phyloP scores from a whole-genome alignment of 805 yeast genomes.

The Wickerhamiella cacticola region DNA sequence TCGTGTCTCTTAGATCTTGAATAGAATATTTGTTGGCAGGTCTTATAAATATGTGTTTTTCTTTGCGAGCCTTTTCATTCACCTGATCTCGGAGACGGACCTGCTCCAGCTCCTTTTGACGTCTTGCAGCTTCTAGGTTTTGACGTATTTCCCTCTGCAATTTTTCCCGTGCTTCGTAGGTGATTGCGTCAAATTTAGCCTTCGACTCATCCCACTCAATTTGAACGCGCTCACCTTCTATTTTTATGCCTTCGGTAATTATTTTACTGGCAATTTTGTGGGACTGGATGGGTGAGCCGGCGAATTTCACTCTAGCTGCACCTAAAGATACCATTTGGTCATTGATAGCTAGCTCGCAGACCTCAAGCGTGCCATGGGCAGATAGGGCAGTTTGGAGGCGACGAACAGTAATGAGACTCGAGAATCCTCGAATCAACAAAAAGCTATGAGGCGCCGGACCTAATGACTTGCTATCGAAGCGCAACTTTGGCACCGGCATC shows the following conservation, averaged over 20 bases:
- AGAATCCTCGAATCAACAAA: slow-evolving; percentile 5
- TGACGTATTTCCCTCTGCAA: not conserved
- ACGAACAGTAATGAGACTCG: slow-evolving; percentile 4
- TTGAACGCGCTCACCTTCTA: not conserved
- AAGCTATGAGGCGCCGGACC: slow-evolving; percentile 8
- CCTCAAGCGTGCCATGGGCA: slow-evolving; percentile 5
- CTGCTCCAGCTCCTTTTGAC: not conserved
- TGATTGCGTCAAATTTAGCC: not conserved
- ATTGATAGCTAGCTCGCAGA: slow-evolving; percentile 9
- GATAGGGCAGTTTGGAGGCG: slow-evolving; percentile 9
- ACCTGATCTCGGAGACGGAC: not conserved
- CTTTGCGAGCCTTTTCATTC: not conserved
- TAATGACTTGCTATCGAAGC: slow-evolving; percentile 7
- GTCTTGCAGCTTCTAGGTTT: not conserved
- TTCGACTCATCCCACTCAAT: slow-evolving; percentile 7
- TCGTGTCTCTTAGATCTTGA: not conserved
- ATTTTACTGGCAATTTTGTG: not conserved
- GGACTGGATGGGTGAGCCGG: not conserved
- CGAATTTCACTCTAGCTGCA: slow-evolving; percentile 5
- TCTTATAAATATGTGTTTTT: not conserved
- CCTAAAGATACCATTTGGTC: slow-evolving; percentile 5
- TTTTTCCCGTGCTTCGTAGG: not conserved
- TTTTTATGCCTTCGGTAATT: not conserved
- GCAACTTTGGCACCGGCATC: slow-evolving; percentile 10
- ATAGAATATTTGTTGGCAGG: not conserved